A percentile compares a stretch with the other conserved stretches of the same genome.
These are phyloP conservation scores for Beta corolliflora DNA, from an alignment of 179 eudicot genomes.

Conservation along the genomic window DNA sequence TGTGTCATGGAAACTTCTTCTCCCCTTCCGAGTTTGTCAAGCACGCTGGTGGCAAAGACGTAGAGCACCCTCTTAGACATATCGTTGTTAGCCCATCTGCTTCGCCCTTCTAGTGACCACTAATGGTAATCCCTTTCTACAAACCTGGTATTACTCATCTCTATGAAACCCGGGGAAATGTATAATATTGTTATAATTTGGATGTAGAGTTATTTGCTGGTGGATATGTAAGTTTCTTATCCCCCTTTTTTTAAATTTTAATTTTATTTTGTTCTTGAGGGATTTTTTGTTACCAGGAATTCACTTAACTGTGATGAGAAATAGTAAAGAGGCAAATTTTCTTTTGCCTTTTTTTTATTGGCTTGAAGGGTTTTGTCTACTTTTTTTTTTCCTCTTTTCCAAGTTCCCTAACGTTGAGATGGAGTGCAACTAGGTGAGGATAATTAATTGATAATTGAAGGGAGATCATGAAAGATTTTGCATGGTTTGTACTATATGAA, in stretches of 20 bases:
- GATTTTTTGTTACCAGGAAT: neutral
- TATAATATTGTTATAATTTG: constrained; percentile 8
- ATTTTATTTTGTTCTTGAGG: neutral
- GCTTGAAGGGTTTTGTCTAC: neutral
- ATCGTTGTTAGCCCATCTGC: constrained; percentile 76
- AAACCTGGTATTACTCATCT: no score
- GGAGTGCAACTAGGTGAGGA: neutral
- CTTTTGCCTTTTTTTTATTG: neutral
- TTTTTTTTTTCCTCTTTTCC: neutral
- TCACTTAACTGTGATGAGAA: constrained; percentile 2
- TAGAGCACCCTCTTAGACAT: constrained; percentile 80
- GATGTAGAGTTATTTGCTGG: constrained; percentile 17
- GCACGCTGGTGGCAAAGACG: constrained; percentile 81
- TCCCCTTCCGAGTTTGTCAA: constrained; percentile 78
- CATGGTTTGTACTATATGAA: no score
- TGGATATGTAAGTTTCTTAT: constrained; percentile 9
- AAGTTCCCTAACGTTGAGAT: neutral
- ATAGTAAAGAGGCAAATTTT: neutral
- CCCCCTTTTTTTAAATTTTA: neutral
- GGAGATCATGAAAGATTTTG: neutral
- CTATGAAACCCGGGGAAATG: neutral
- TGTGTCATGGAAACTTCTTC: constrained; percentile 78
- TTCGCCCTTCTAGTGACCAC: constrained; percentile 33
- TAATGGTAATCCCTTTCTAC: neutral
- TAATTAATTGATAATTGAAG: neutral